phyloP scores from a whole-genome alignment of 2,329 filamentous ascomycete genomes.

The Colletotrichum sublineola region DNA sequence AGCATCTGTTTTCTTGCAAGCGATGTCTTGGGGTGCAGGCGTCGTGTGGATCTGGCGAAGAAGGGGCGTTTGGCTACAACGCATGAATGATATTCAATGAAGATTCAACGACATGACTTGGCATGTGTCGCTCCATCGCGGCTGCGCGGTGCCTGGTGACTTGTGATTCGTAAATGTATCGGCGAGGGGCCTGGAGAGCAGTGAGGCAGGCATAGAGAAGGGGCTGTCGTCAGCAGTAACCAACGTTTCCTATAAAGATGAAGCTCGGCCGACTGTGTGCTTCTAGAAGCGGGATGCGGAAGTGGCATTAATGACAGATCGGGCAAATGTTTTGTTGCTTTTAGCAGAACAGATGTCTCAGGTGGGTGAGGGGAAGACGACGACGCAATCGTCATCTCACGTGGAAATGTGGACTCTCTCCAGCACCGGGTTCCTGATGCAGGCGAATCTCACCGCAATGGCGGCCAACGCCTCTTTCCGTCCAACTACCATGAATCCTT shows the following conservation, averaged over 20 bases:
- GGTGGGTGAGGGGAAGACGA: neutral
- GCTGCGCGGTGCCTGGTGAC: neutral
- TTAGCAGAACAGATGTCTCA: neutral
- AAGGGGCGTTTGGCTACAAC: neutral
- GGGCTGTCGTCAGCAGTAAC: neutral
- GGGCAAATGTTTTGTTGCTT: neutral
- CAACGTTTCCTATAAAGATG: neutral
- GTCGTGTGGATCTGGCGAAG: neutral
- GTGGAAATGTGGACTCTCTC: neutral
- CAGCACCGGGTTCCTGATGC: too few species aligned
- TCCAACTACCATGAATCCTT: too few species aligned
- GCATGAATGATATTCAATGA: neutral
- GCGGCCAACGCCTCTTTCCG: too few species aligned
- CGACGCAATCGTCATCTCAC: neutral
- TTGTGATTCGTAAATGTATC: too few species aligned
- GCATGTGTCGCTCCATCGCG: fast-evolving
- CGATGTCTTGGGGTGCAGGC: neutral
- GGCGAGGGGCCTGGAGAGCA: neutral
- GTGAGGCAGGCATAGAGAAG: neutral
- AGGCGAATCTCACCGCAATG: too few species aligned
- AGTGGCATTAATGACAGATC: neutral
- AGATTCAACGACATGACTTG: neutral
- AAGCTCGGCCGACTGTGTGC: too few species aligned
- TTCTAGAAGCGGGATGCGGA: neutral
- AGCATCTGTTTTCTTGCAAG: neutral